Conservation (phyloP, 768 basidiomycete species). For the Suillus bovinus region DNA sequence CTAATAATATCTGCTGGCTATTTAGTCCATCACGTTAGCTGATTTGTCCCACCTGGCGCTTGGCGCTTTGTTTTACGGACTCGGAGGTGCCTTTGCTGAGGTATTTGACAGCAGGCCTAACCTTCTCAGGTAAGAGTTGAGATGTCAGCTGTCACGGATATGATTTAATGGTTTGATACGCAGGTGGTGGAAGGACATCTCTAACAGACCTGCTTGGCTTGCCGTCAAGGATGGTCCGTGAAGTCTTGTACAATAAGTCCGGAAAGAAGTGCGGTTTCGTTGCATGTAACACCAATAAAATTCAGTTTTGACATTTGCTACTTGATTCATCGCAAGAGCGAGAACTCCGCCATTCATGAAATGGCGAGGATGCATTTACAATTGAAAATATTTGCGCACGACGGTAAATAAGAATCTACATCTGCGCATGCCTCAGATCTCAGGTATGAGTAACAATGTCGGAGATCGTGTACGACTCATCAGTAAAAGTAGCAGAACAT, state of each 20-base stretch:
- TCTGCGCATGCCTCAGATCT: too few species aligned
- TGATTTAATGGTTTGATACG: background rate
- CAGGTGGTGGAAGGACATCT: conserved; percentile 57
- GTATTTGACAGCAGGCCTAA: conserved; percentile 41
- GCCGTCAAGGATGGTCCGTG: conserved; percentile 41
- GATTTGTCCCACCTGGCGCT: conserved; percentile 61
- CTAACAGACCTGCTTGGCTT: conserved; percentile 46
- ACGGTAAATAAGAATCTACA: too few species aligned
- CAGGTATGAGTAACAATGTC: too few species aligned
- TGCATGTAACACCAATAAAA: background rate
- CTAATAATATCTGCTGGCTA: background rate
- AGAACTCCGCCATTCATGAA: background rate
- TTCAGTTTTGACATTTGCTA: background rate
- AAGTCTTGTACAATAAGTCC: background rate
- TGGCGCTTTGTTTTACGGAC: conserved; percentile 30
- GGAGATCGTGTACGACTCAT: too few species aligned
- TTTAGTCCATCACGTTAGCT: conserved; percentile 54
- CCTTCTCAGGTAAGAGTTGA: conserved; percentile 39
- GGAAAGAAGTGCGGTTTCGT: background rate
- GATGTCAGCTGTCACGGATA: background rate
- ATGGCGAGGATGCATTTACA: background rate
- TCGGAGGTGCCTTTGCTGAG: conserved; percentile 27
- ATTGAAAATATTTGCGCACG: background rate
- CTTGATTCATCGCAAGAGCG: background rate
- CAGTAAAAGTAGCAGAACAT: too few species aligned